Evolutionary conservation across 305 asterid species (phyloP).

Genomic region (Salvia sclarea): DNA sequence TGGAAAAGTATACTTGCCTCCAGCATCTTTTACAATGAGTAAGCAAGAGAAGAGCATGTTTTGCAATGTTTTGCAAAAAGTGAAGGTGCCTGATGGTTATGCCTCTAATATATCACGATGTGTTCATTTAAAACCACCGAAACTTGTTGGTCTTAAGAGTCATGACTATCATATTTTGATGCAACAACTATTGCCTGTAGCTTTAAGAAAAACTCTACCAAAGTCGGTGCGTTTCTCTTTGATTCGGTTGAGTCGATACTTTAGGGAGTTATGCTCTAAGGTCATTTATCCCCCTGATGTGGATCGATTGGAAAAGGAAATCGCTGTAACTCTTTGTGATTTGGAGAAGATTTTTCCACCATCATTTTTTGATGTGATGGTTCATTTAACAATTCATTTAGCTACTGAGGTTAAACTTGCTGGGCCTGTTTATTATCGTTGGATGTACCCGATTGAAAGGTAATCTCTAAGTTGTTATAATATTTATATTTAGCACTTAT

Average conservation of each 20-base stretch:
- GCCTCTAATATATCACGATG: conserved; percentile 3
- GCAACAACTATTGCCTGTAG: not conserved
- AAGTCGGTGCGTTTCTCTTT: not conserved
- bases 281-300: not conserved
- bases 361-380: conserved; percentile 1
- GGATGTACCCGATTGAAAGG: conserved; percentile 3
- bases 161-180: conserved; percentile 6
- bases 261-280: conserved; percentile 3
- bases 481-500: not conserved
- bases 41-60: conserved; percentile 2
- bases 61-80: not conserved
- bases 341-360: conserved; percentile 13
- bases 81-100: conserved; percentile 15
- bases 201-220: not conserved
- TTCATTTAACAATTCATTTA: conserved; percentile 5
- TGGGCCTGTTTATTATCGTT: not conserved
- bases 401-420: not conserved
- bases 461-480: not conserved
- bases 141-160: not conserved
- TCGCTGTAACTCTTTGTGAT: conserved; percentile 17
- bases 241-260: not conserved
- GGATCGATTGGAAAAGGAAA: conserved; percentile 9
- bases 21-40: conserved; percentile 1
- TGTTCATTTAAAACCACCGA: conserved; percentile 3
- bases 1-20: not conserved